These are phyloP conservation scores for Corynascus novoguineensis DNA, from an alignment of 495 filamentous ascomycete genomes.

Conservation along the genomic window DNA sequence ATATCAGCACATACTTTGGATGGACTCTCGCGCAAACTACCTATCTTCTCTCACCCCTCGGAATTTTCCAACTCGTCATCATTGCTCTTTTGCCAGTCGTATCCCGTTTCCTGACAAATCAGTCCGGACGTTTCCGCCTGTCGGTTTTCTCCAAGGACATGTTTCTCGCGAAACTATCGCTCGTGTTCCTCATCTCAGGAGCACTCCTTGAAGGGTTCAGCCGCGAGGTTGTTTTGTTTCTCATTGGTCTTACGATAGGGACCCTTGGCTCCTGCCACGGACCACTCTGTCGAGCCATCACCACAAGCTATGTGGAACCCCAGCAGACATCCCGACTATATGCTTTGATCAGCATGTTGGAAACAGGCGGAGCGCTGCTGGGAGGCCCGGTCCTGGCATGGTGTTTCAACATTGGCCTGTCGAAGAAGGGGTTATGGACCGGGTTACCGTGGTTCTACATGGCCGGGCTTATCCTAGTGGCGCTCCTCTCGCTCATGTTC, in stretches of 20 bases:
- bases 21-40: slow-evolving; percentile 52
- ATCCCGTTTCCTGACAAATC: slow-evolving; percentile 32
- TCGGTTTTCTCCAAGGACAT: slow-evolving; percentile 48
- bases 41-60: slow-evolving; percentile 46
- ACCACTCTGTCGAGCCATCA: slow-evolving; percentile 41
- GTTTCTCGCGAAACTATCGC: slow-evolving; percentile 43
- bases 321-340: slow-evolving; percentile 53
- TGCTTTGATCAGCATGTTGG: slow-evolving; percentile 52
- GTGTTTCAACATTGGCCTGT: slow-evolving; percentile 49
- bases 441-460: slow-evolving; percentile 53
- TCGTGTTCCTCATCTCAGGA: slow-evolving; percentile 36
- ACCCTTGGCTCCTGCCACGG: slow-evolving; percentile 50
- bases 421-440: slow-evolving; percentile 46
- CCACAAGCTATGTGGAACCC: slow-evolving; percentile 48
- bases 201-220: slow-evolving; percentile 27
- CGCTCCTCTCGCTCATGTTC: slow-evolving; percentile 36
- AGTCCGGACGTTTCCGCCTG: slow-evolving; percentile 28
- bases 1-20: slow-evolving; percentile 52
- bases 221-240: slow-evolving; percentile 47
- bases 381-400: slow-evolving; percentile 50
- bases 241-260: slow-evolving; percentile 50
- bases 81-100: slow-evolving; percentile 46
- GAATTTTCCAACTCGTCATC: slow-evolving; percentile 46
- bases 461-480: slow-evolving; percentile 37
- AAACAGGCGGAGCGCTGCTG: slow-evolving; percentile 49